Evolutionary conservation across 257 asterid genomes (phyloP), one percentile per base, ranked within the genome.

Genomic region (Orobanche coerulescens): DNA sequence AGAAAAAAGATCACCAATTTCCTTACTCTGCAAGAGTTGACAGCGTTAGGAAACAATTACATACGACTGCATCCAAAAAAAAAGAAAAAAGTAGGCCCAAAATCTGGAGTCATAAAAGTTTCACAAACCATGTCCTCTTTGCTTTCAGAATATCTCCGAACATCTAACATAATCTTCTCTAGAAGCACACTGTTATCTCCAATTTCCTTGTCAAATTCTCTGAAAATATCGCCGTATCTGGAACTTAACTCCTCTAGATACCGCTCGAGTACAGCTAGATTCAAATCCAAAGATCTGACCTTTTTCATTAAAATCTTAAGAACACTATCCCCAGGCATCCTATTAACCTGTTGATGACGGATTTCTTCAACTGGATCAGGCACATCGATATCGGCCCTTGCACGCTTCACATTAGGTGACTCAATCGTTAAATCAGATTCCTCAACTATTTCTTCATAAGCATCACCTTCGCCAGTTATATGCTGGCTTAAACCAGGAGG

Each of bases 251-350:
- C 99, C 71, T 84, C 96, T 14, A 86, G 65, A 70, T 89, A 89
- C 28, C 82, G 83, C 73, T 89, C 99, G 16, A 89, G 75, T 67
- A 93, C 79, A 5, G 88, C 93, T 52, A 93, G 64, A 75, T 85
- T 86, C 76, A 89, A 64, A 82, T 93, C 99, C 70, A 93, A 76
- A 19, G 95, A 84, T 68, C 86, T 77, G 1, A 89, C 95, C 70
- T 93, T 93, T 65, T 81, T 75, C 97, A 89, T 80, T 36, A 93
- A 76, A 66, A 93, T 89, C 81, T 84, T 89, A 62, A 93, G 96
- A 70, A 90, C 97, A 75, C 94, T 89, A 70, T 93, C 99, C 53
- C 97, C 99, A 7, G 95, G 97, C 94, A 89, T 81, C 82, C 96
- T 78, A 71, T 85, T 86, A 58, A 84, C 81, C 60, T 87, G 96